Evolutionary conservation across 2,329 filamentous ascomycete species (phyloP).

Genomic region (Sordariomycetes sp.): DNA sequence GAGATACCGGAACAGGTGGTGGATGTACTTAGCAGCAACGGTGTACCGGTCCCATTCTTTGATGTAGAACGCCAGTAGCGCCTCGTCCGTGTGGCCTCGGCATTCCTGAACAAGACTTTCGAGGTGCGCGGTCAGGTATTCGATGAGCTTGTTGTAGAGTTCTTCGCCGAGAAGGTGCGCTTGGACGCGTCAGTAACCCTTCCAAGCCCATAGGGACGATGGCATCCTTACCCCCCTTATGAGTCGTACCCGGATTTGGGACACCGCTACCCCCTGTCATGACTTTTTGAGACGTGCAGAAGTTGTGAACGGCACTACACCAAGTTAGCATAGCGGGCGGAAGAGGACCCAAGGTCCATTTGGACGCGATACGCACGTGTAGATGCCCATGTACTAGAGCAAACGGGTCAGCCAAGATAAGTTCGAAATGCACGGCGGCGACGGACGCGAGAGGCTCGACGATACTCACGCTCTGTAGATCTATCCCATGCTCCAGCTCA

Average conservation of each 20-base stretch:
- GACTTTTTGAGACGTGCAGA: constrained; percentile 88
- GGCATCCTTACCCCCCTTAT: constrained; percentile 42
- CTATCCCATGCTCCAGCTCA: constrained; percentile 81
- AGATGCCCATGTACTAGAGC: constrained; percentile 80
- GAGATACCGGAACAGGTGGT: constrained; percentile 90
- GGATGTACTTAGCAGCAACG: constrained; percentile 89
- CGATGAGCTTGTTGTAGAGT: constrained; percentile 80
- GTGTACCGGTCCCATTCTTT: constrained; percentile 95
- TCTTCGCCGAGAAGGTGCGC: constrained; percentile 93
- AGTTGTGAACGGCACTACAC: constrained; percentile 81
- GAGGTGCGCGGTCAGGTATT: constrained; percentile 72
- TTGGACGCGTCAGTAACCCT: constrained; percentile 17
- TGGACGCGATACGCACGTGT: constrained; percentile 47
- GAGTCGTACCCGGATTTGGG: constrained; percentile 32
- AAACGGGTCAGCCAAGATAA: not conserved
- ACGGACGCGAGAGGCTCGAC: not conserved
- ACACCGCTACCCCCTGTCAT: constrained; percentile 21
- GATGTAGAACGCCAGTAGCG: constrained; percentile 85
- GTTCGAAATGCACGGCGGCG: constrained; percentile 2
- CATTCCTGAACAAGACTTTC: constrained; percentile 57
- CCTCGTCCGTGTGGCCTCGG: constrained; percentile 74
- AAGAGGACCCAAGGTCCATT: not conserved
- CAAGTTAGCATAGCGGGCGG: not conserved
- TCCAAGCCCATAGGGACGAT: not conserved
- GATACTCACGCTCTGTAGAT: constrained; percentile 65